Conservation (phyloP, 129 eudicot species). For the Cynara cardunculus region DNA sequence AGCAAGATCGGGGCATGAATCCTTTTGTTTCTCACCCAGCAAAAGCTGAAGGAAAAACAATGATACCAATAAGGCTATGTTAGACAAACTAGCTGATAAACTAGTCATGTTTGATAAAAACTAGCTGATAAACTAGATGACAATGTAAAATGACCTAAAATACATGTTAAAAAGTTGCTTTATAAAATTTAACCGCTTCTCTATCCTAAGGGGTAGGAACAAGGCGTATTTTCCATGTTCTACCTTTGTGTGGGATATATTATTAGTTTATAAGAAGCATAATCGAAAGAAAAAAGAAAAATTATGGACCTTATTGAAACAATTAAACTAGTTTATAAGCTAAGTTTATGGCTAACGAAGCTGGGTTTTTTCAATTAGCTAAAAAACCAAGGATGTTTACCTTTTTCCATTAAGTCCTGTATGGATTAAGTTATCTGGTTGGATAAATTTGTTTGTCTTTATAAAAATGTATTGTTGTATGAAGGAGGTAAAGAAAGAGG, state of each 20-base stretch:
- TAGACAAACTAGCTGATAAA: too few species aligned
- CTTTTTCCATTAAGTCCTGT: too few species aligned
- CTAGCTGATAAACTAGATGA: background rate
- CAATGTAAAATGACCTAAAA: background rate
- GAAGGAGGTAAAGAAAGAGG: too few species aligned
- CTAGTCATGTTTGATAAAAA: too few species aligned
- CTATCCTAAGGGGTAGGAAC: too few species aligned
- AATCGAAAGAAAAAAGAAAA: background rate
- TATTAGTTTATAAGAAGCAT: background rate
- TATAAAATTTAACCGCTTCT: background rate
- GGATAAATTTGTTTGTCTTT: too few species aligned
- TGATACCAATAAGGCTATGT: background rate
- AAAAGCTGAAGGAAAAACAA: slow-evolving; percentile 53
- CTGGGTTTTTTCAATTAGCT: background rate
- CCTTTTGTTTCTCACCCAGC: slow-evolving; percentile 49
- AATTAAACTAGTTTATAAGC: background rate
- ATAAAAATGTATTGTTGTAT: too few species aligned
- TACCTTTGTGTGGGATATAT: background rate
- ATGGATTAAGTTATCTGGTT: too few species aligned
- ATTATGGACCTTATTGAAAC: background rate
- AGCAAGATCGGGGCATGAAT: slow-evolving; percentile 57
- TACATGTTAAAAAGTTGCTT: background rate
- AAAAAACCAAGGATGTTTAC: background rate
- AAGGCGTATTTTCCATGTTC: too few species aligned
- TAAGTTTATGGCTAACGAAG: background rate